Evolutionary conservation across 2,329 filamentous ascomycete genomes (phyloP).

Genomic region (Aspergillus transmontanensis): DNA sequence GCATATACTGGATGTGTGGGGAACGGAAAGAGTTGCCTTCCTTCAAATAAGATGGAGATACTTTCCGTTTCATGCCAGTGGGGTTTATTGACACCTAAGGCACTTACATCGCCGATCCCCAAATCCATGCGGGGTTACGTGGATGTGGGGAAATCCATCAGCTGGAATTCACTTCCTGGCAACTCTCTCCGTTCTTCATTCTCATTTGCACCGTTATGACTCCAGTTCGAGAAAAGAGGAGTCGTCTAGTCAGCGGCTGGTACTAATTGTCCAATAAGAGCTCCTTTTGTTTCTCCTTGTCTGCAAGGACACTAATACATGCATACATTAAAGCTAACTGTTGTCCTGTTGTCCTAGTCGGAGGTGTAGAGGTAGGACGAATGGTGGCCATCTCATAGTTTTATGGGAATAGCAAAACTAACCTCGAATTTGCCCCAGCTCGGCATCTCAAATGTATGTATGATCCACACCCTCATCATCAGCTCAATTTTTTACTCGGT

Average conservation of each 20-base stretch:
- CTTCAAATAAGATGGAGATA: neutral
- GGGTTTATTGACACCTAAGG: neutral
- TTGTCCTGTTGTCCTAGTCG: constrained; percentile 13
- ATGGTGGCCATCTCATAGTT: neutral
- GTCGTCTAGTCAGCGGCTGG: constrained; percentile 25
- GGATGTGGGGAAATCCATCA: neutral
- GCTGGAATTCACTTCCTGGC: constrained; percentile 1
- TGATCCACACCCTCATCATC: neutral
- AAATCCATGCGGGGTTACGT: neutral
- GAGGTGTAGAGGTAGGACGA: constrained; percentile 27
- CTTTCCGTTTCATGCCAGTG: constrained; percentile 2
- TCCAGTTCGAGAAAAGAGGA: constrained; percentile 16
- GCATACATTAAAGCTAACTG: constrained; percentile 1
- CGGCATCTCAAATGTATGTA: constrained; percentile 29
- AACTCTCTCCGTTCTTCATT: constrained; percentile 23
- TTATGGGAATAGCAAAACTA: neutral
- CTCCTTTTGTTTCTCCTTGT: neutral
- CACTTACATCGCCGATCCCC: neutral
- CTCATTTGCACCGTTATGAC: constrained; percentile 14
- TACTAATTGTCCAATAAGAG: constrained; percentile 16
- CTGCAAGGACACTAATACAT: neutral
- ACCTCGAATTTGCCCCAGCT: constrained; percentile 9
- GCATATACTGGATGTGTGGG: neutral
- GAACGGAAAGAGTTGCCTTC: constrained; percentile 8
- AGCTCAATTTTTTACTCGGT: neutral